Evolutionary conservation across 1,139 yeast species (phyloP), one percentile per base, ranked within the genome.

Genomic region (Geotrichum europaeum): DNA sequence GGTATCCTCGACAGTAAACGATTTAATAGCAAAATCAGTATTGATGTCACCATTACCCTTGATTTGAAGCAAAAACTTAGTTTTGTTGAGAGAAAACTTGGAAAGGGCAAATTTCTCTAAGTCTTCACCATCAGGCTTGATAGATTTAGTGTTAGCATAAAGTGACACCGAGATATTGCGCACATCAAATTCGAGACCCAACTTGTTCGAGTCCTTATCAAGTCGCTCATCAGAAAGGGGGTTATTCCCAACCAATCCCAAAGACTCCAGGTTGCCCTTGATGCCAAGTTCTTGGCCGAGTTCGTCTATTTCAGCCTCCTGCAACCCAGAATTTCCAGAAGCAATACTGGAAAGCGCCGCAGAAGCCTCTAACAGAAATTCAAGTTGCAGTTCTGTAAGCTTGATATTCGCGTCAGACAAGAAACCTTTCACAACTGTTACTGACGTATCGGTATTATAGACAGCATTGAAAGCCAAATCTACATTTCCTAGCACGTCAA

Each of bases 1-100:
- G 3, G 84, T 82, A 73, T 94, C 99, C 59, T 82, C 82, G 1
- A 92, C 89, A 1, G 86, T 83, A 69, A 94, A 87, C 0, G 97
- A 85, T 49, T 84, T 82, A 32, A 90, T 79, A 53, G 82, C 82
- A 15, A 90, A 69, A 60, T 84, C 85, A 0, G 92, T 81, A 4
- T 76, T 79, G 62, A 83, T 81, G 51, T 84, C 81, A 0, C 85
- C 80, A 65, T 84, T 82, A 47, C 83, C 79, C 50, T 76, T 78
- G 75, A 87, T 76, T 1, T 73, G 68, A 60, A 87, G 77, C n/a
- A 76, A 72, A 2, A 86, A 66, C 0, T 81, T 82, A 50, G 86
- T 76, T 13, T 82, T 82, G 64, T 85, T 84, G 61, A 92, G 75
- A 0, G 89, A 78, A 64, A 92, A 82, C 22, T 78, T 79, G 0